A percentile compares a stretch with the other conserved stretches of the same genome.
These are phyloP conservation scores for Skeletonema menzelii DNA, from an alignment of 108 stramenopile genomes.

Conservation along the genomic window DNA sequence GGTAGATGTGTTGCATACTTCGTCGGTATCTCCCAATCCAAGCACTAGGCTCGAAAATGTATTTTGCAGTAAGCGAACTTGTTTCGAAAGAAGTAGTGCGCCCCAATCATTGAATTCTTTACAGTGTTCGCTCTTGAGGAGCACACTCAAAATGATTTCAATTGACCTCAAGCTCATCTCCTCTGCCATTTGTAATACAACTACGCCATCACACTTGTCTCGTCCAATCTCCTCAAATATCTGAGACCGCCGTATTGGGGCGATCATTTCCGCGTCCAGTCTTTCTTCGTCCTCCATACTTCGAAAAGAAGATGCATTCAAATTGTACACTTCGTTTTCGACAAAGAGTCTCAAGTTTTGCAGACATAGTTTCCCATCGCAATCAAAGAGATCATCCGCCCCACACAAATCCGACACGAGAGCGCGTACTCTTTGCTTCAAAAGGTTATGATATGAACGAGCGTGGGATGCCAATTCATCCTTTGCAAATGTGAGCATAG, in stretches of 20 bases:
- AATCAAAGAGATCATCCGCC: conserved; percentile 44
- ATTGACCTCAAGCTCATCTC: conserved; percentile 53
- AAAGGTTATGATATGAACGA: conserved; percentile 47
- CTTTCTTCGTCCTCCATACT: conserved; percentile 67
- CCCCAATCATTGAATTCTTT: conserved; percentile 87
- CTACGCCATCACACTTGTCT: conserved; percentile 67
- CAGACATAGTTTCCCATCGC: conserved; percentile 46
- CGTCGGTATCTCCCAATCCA: not conserved
- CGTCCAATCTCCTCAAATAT: conserved; percentile 53
- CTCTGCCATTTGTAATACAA: conserved; percentile 45
- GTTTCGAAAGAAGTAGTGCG: conserved; percentile 78
- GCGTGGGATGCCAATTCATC: conserved; percentile 76
- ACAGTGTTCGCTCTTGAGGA: conserved; percentile 29
- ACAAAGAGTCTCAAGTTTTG: conserved; percentile 65
- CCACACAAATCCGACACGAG: conserved; percentile 70
- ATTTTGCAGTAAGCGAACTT: conserved; percentile 75
- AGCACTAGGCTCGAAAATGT: conserved; percentile 42
- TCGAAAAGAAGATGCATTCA: conserved; percentile 57
- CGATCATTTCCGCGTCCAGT: conserved; percentile 55
- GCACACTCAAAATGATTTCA: conserved; percentile 58
- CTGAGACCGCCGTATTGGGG: conserved; percentile 54
- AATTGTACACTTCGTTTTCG: conserved; percentile 64
- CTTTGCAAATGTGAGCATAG: conserved; percentile 75
- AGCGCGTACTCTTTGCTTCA: conserved; percentile 39
- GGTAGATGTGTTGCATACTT: conserved; percentile 17